Base-by-base conservation (phyloP, 1,284 basidiomycete species). In the Ustanciosporium gigantosporum region DNA sequence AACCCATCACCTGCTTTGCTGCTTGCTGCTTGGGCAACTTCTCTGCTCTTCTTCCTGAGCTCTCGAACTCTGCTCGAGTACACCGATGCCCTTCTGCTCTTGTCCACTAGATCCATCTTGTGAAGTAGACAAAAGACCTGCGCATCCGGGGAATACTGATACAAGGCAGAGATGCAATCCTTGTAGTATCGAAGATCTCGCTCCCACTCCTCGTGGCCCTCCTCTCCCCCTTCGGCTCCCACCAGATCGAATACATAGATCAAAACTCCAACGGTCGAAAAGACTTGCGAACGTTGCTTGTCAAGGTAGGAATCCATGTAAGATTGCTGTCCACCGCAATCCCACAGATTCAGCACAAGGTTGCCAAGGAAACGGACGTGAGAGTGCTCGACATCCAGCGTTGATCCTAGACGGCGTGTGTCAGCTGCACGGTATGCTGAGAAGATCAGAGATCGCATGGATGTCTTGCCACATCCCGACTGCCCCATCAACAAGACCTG, bases 401-500 rank as follows among this genome's bases (percentile, higher is more conserved):
- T 98, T 19, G 92, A 92, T 20, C 93, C 93, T 15, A 98, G 83
- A 15, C 93, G 85, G 29, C 89, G 84, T 3, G 94, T 97, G 59
- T 95, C 84, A 39, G 88, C 88, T 3, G 94, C 91, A 16, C 90
- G 89, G 73, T 94, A 93, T 77, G 94, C 93, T 31, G 92, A 93
- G 79, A 99, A 99, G 75, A 99, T 96, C 79, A 99, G 88, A 21
- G 92, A 93, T 37, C 94, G 86, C 94, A 99, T 99, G 7, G 93
- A 96, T 13, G 95, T 97, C 83, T 84, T 85, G 34, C 83, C 83
- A 50, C 80, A 81, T 20, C 82, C 82, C 76, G 66, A 76, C 31
- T 69, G 66, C 36, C 75, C 75, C 75, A 77, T 77, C 20, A 77
- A 50, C 4, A 76, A 55, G 5, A 76, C 68, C 58, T 66, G 27